Percentiles rank a stretch among this genome's conserved stretches.
phyloP scores from a whole-genome alignment of 768 basidiomycete species.

The Kondoa malvinella region DNA sequence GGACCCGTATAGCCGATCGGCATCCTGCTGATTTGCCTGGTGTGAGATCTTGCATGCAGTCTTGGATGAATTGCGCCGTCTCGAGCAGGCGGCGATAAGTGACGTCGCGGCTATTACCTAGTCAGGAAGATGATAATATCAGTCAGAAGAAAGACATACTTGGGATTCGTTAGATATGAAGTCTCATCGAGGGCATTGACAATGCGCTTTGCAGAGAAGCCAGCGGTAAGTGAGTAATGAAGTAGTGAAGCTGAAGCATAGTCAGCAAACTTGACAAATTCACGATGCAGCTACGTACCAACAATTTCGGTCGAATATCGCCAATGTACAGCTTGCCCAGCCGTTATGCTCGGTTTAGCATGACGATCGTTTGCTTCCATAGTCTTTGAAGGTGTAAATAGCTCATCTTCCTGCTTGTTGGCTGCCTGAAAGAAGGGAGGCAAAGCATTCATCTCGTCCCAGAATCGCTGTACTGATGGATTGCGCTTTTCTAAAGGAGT shows the following conservation, averaged over 20 bases:
- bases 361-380: slow-evolving; percentile 7
- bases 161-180: slow-evolving; percentile 28
- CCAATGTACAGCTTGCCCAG: slow-evolving; percentile 32
- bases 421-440: slow-evolving; percentile 15
- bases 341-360: slow-evolving; percentile 21
- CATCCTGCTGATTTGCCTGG: slow-evolving; percentile 27
- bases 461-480: slow-evolving; percentile 22
- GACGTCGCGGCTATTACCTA: slow-evolving; percentile 2
- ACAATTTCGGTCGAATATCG: slow-evolving; percentile 29
- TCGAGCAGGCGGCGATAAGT: slow-evolving; percentile 16
- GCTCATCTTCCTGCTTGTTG: background rate
- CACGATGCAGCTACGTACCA: slow-evolving; percentile 28
- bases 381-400: slow-evolving; percentile 11
- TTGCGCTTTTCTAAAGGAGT: slow-evolving; percentile 18
- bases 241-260: background rate
- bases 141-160: slow-evolving; percentile 27
- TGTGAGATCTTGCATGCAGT: slow-evolving; percentile 29
- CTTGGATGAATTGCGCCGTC: background rate
- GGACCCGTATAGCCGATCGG: slow-evolving; percentile 28
- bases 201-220: slow-evolving; percentile 27
- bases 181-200: slow-evolving; percentile 29
- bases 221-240: slow-evolving; percentile 15
- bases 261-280: slow-evolving; percentile 19
- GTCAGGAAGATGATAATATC: slow-evolving; percentile 26
- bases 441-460: slow-evolving; percentile 23